Base-by-base conservation (phyloP, 179 eudicot genomes). In the Actinidia polygama region DNA sequence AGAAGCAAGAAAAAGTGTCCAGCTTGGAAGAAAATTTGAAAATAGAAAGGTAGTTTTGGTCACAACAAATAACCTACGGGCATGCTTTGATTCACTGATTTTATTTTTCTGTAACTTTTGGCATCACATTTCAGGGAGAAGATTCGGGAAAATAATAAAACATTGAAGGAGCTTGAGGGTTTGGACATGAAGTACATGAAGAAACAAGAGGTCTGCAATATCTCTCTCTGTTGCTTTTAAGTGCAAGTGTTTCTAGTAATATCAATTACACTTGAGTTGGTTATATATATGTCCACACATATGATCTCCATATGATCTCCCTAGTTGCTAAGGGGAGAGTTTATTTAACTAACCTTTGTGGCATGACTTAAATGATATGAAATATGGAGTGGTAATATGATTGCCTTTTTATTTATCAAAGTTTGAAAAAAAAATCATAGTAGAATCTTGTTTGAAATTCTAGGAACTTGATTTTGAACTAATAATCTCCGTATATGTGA, bases 401-500 rank as follows among this genome's bases (percentile, higher is more conserved):
- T 23, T 26, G 62, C 75, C 73, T 54, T 9, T 36, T 19, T 4
- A 80, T 55, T 80, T 26, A 7, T 21, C 24, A 30, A 30, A 1
- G 16, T n/a, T 36, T 23, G 63, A 36, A 11, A 50, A 10, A 7
- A 4, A 36, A 36, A 64, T 54, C 21, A 23, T 50, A 7, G 47
- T 30, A 30, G 40, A 70, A 46, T 30, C 64, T 84, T 86, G 21
- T 78, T 79, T 83, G 78, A 75, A 79, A 85, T 80, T 79, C 40
- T 36, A 96, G 99, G 99, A 93, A 77, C 97, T 96, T 67, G 97
- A 96, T 49, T 82, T 84, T 83, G 86, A 80, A 18, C 94, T 96
- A 30, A 30, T 30, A 30, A 30, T 30, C 36, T 30, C 36, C 36
- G 36, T 30, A 30, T 2, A 30, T 1, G 36, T 30, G 36, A 30